A percentile compares a stretch with the other conserved stretches of the same genome.
These are phyloP conservation scores for Calonectria hawksworthii DNA, from an alignment of 2,329 filamentous ascomycete species.

Conservation along the genomic window DNA sequence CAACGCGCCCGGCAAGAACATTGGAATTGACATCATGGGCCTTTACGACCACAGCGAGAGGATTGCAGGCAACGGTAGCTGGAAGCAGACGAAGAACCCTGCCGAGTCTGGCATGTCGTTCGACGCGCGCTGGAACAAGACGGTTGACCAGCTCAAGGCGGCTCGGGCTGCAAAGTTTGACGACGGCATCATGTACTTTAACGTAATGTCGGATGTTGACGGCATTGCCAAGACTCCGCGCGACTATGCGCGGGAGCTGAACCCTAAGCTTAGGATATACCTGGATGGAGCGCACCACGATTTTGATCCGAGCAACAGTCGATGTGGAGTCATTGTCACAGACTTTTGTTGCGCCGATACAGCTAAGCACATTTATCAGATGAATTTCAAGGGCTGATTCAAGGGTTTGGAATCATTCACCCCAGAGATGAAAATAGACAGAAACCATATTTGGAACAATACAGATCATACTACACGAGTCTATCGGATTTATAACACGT, in stretches of 20 bases:
- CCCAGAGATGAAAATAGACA: neutral
- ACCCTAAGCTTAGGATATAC: neutral
- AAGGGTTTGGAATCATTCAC: neutral
- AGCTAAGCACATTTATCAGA: neutral
- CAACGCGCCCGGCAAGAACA: neutral
- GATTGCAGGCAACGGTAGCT: neutral
- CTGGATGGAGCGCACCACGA: neutral
- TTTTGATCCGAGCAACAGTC: neutral
- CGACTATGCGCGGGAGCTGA: neutral
- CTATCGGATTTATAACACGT: neutral
- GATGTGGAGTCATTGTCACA: conserved; percentile 5
- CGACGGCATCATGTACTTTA: conserved; percentile 1
- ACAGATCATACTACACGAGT: neutral
- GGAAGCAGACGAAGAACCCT: conserved; percentile 4
- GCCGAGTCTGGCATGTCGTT: conserved; percentile 3
- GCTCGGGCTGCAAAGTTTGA: neutral
- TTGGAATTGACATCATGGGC: conserved; percentile 2
- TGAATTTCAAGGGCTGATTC: conserved; percentile 7
- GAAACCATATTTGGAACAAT: neutral
- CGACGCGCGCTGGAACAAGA: conserved; percentile 4
- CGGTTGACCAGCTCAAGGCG: neutral
- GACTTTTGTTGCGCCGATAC: conserved; percentile 12
- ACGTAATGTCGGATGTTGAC: conserved; percentile 1
- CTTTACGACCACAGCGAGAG: neutral
- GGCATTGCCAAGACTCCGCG: neutral